A percentile compares a stretch with the other conserved stretches of the same genome.
Conservation (phyloP, 1,284 basidiomycete species). For the Cryptococcus hybrid region DNA sequence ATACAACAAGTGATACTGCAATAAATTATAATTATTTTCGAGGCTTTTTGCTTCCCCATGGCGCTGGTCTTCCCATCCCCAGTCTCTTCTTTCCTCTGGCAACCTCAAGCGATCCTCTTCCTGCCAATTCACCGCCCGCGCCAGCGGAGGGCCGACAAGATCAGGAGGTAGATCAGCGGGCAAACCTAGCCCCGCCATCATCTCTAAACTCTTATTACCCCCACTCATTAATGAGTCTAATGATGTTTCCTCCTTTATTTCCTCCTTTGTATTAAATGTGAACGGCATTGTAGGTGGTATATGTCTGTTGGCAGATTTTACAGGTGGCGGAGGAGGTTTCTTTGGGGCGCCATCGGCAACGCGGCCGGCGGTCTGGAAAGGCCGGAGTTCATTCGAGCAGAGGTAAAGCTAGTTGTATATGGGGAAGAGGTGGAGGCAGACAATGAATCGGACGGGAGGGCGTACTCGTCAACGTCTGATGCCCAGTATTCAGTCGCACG, state of each 20-base stretch:
- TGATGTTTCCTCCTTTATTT: slow-evolving; percentile 13
- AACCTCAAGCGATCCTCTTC: not conserved
- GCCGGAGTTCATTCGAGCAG: slow-evolving; percentile 9
- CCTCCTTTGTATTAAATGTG: slow-evolving; percentile 27
- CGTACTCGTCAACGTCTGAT: slow-evolving; percentile 45
- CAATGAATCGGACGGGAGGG: slow-evolving; percentile 22
- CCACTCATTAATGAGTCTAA: slow-evolving; percentile 31
- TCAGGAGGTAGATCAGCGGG: slow-evolving; percentile 10
- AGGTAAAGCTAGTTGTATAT: slow-evolving; percentile 16
- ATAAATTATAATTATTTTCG: slow-evolving; percentile 3
- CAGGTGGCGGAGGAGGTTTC: slow-evolving; percentile 26
- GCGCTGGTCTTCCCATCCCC: slow-evolving; percentile 46
- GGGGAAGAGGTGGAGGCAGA: slow-evolving; percentile 6
- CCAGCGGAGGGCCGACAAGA: no score
- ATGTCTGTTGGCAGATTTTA: slow-evolving; percentile 34
- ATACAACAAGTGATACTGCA: not conserved
- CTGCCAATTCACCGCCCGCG: no score
- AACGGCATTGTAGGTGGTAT: slow-evolving; percentile 40
- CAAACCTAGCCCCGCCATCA: slow-evolving; percentile 38
- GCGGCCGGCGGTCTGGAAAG: slow-evolving; percentile 5
- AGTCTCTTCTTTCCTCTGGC: slow-evolving; percentile 40
- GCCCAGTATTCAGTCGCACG: slow-evolving; percentile 48
- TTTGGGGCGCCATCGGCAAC: slow-evolving; percentile 9
- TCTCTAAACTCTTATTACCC: slow-evolving; percentile 25
- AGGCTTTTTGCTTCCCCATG: slow-evolving; percentile 37